phyloP scores from a whole-genome alignment of 768 basidiomycete species.

The Fomitopsis pulvina region DNA sequence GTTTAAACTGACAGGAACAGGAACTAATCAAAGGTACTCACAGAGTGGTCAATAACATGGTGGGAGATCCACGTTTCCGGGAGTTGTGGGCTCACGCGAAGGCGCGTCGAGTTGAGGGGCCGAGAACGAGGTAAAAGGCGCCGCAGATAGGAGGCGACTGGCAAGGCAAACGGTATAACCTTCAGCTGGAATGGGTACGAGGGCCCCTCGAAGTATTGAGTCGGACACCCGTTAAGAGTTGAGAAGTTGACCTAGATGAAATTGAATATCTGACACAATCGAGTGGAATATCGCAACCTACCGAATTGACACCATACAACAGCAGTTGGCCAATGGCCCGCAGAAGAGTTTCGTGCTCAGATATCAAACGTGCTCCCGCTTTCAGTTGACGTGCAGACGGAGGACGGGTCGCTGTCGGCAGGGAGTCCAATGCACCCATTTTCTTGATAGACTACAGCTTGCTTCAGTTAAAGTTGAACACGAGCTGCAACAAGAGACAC shows the following conservation, averaged over 20 bases:
- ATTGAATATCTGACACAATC: constrained; percentile 26
- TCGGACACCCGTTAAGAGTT: background rate
- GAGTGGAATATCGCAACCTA: constrained; percentile 24
- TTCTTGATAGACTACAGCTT: constrained; percentile 1
- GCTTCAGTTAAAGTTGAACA: too few relatives aligned
- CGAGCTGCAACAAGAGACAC: constrained; percentile 10
- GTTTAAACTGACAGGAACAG: too few relatives aligned
- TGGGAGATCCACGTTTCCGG: background rate
- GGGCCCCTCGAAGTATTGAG: background rate
- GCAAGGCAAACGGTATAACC: constrained; percentile 14
- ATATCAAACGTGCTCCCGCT: constrained; percentile 5
- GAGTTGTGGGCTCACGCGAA: constrained; percentile 25
- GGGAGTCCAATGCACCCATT: constrained; percentile 4
- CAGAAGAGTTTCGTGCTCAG: constrained; percentile 1
- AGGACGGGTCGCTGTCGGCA: background rate
- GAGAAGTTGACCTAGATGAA: constrained; percentile 19
- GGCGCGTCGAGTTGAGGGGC: constrained; percentile 28
- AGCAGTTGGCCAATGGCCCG: constrained; percentile 23
- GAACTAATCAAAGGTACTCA: background rate
- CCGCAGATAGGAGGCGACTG: constrained; percentile 7
- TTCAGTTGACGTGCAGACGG: constrained; percentile 4
- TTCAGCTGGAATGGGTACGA: constrained; percentile 28
- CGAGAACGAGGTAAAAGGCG: constrained; percentile 23
- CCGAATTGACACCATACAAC: constrained; percentile 14
- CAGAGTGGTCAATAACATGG: constrained; percentile 4